A percentile compares a stretch with the other conserved stretches of the same genome.
Conservation (phyloP, 2,329 filamentous ascomycete genomes). For the Sphaerulina vaccinii region DNA sequence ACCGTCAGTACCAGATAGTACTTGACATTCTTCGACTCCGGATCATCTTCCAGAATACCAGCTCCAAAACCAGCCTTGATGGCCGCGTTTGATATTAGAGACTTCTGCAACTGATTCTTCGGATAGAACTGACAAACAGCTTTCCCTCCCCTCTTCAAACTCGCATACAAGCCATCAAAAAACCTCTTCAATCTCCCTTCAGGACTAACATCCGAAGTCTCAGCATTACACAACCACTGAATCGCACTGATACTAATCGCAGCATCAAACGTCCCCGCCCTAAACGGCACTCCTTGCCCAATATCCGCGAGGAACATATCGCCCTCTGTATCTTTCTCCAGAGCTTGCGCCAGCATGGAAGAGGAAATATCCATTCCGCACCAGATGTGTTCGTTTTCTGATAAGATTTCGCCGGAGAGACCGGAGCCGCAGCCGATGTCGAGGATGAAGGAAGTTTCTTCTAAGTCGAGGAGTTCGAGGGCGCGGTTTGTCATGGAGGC, state of each 20-base stretch:
- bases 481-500: constrained; percentile 91
- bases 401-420: constrained; percentile 89
- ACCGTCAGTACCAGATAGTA: constrained; percentile 94
- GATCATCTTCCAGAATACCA: constrained; percentile 90
- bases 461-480: constrained; percentile 82
- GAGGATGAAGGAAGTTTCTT: constrained; percentile 79
- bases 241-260: constrained; percentile 93
- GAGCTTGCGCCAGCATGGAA: constrained; percentile 93
- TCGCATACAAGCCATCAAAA: constrained; percentile 88
- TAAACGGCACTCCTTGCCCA: constrained; percentile 91
- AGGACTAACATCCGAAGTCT: constrained; percentile 79
- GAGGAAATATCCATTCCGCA: constrained; percentile 95
- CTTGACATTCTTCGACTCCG: constrained; percentile 94
- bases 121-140: constrained; percentile 98
- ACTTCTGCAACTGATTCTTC: constrained; percentile 86
- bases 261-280: constrained; percentile 88
- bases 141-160: constrained; percentile 75
- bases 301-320: constrained; percentile 94
- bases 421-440: constrained; percentile 97
- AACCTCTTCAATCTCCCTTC: constrained; percentile 77
- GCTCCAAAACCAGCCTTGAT: constrained; percentile 94
- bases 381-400: constrained; percentile 88
- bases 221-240: constrained; percentile 98
- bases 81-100: constrained; percentile 87
- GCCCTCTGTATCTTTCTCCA: constrained; percentile 88